Conservation (phyloP, 1,284 basidiomycete genomes). For the Meira nashicola region DNA sequence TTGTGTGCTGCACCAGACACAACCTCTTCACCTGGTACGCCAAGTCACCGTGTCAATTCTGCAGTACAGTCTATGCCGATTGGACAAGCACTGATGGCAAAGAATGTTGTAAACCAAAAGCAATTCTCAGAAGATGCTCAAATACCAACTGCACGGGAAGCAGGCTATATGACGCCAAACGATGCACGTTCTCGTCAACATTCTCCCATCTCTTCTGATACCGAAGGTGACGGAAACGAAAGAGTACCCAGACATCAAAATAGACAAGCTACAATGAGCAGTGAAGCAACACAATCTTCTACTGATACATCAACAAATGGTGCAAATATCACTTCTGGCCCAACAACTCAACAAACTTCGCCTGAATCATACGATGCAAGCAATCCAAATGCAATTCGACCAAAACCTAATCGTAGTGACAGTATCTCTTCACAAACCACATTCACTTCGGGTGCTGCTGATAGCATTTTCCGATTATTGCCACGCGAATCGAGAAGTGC, state of each 20-base stretch:
- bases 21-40: neutral
- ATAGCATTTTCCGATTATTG: constrained; percentile 93
- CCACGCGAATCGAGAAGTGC: constrained; percentile 75
- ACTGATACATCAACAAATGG: neutral
- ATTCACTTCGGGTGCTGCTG: constrained; percentile 77
- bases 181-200: constrained; percentile 24
- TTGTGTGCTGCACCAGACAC: constrained; percentile 57
- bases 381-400: neutral
- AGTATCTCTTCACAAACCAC: constrained; percentile 62
- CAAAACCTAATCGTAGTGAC: constrained; percentile 23
- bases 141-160: constrained; percentile 41
- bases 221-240: neutral
- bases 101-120: constrained; percentile 9
- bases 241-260: neutral
- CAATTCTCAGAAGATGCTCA: too few species aligned
- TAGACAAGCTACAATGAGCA: neutral
- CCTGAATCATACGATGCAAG: neutral
- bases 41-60: constrained; percentile 21
- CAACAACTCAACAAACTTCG: neutral
- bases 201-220: constrained; percentile 23
- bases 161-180: constrained; percentile 46
- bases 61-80: constrained; percentile 18
- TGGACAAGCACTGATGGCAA: constrained; percentile 11
- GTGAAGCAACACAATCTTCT: neutral
- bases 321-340: constrained; percentile 1